Evolutionary conservation across 192 early-diverging fungal species (phyloP).

Genomic region (Thamnidium elegans): DNA sequence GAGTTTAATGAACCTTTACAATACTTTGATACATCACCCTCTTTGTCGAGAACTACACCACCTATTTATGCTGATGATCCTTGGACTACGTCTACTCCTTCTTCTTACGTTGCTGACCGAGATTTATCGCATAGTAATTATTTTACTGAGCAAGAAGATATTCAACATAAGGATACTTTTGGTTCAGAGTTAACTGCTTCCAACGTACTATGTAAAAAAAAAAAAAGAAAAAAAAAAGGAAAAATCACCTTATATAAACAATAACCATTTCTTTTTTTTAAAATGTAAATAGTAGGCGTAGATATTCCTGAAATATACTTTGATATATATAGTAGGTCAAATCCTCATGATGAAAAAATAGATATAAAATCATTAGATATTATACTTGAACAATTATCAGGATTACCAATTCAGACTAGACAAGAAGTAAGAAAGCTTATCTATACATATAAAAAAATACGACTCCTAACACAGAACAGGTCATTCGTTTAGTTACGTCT

Average conservation of each 20-base stretch:
- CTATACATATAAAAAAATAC: neutral
- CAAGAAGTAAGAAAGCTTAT: constrained; percentile 33
- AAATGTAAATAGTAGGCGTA: constrained; percentile 37
- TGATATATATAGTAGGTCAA: constrained; percentile 44
- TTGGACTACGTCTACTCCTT: neutral
- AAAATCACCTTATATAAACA: neutral
- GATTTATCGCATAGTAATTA: too few species aligned
- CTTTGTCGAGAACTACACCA: neutral
- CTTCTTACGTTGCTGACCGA: neutral
- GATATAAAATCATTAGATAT: constrained; percentile 43
- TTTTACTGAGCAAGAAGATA: neutral
- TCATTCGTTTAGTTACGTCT: constrained; percentile 45
- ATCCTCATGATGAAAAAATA: constrained; percentile 42
- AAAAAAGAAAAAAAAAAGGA: neutral
- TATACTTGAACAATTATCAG: constrained; percentile 24
- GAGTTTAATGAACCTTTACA: constrained; percentile 6
- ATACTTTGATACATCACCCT: neutral
- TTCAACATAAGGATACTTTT: neutral
- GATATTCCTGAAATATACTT: constrained; percentile 46
- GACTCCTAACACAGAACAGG: constrained; percentile 24
- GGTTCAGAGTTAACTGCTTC: constrained; percentile 4
- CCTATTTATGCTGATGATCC: constrained; percentile 14
- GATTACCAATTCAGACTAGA: constrained; percentile 34
- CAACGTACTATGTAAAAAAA: neutral
- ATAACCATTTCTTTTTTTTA: neutral